Percentiles rank a stretch among this genome's conserved stretches.
phyloP scores from a whole-genome alignment of 176 grass and related monocot genomes.

The Pontederia crassipes region DNA sequence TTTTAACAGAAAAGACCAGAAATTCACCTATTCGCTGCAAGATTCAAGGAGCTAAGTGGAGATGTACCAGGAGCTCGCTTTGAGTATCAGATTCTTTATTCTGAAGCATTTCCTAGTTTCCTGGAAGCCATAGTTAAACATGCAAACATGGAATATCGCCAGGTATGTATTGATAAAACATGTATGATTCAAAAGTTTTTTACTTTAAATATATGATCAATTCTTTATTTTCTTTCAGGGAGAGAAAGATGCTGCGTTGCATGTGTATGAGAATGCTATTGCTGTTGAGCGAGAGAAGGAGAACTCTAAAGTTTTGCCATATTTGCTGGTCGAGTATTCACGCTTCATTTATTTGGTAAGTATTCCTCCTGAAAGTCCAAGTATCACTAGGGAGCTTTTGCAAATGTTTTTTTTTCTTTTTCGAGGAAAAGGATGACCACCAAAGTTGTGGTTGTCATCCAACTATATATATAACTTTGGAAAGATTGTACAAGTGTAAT shows the following conservation, averaged over 20 bases:
- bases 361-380: background rate
- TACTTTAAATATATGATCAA: background rate
- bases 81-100: constrained; percentile 78
- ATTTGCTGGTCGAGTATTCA: constrained; percentile 63
- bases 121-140: constrained; percentile 88
- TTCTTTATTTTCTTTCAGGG: constrained; percentile 35
- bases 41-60: constrained; percentile 77
- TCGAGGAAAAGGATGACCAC: no score
- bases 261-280: constrained; percentile 83
- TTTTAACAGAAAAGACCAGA: constrained; percentile 86
- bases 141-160: constrained; percentile 86
- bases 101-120: constrained; percentile 64
- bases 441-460: no score
- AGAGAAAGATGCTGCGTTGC: constrained; percentile 54
- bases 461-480: no score
- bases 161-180: constrained; percentile 29
- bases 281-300: constrained; percentile 62
- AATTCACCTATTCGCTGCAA: constrained; percentile 81
- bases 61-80: constrained; percentile 66
- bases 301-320: constrained; percentile 55
- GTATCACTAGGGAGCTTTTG: background rate
- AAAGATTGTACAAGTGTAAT: no score
- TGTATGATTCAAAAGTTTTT: background rate
- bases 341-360: constrained; percentile 83
- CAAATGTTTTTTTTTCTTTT: no score